Percentiles rank a stretch among this genome's conserved stretches.
Conservation (phyloP, 495 filamentous ascomycete genomes). For the Ramalina intermedia region DNA sequence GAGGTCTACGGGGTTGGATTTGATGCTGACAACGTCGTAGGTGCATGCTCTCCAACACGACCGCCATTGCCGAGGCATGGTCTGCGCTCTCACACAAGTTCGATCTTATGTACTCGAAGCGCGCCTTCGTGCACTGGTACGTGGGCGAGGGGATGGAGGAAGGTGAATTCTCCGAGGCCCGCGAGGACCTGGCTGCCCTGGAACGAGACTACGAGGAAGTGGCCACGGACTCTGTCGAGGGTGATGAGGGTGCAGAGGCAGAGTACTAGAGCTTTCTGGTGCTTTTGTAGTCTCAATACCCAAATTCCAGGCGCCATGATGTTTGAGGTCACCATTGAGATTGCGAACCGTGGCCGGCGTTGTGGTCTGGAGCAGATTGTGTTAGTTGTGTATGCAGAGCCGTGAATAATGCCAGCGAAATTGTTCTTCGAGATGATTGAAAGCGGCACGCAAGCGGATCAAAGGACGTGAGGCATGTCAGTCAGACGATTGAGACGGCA, state of each 20-base stretch:
- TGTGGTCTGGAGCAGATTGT: background rate
- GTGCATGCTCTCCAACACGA: conserved; percentile 99
- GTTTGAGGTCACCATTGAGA: conserved; percentile 4
- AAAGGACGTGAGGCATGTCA: too few relatives aligned
- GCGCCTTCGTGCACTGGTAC: conserved; percentile 99
- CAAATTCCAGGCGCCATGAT: background rate
- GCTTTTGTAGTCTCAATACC: background rate
- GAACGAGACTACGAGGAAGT: conserved; percentile 99
- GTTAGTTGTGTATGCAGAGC: background rate
- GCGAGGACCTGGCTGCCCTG: conserved; percentile 92
- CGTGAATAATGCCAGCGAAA: too few relatives aligned
- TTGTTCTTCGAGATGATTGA: background rate
- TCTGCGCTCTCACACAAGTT: conserved; percentile 95
- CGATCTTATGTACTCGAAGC: conserved; percentile 99
- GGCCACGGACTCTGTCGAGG: conserved; percentile 86
- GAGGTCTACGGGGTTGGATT: background rate
- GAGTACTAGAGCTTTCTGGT: conserved; percentile 64
- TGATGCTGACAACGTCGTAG: conserved; percentile 27
- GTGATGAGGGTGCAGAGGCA: conserved; percentile 74
- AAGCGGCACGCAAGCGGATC: background rate
- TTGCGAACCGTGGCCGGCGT: conserved; percentile 5
- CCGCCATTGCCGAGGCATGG: conserved; percentile 97
- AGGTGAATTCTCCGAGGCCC: conserved; percentile 97
- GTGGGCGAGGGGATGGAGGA: conserved; percentile 99
- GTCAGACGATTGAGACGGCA: too few relatives aligned